Conservation (phyloP, 495 filamentous ascomycete genomes). For the Daldinia concentrica region DNA sequence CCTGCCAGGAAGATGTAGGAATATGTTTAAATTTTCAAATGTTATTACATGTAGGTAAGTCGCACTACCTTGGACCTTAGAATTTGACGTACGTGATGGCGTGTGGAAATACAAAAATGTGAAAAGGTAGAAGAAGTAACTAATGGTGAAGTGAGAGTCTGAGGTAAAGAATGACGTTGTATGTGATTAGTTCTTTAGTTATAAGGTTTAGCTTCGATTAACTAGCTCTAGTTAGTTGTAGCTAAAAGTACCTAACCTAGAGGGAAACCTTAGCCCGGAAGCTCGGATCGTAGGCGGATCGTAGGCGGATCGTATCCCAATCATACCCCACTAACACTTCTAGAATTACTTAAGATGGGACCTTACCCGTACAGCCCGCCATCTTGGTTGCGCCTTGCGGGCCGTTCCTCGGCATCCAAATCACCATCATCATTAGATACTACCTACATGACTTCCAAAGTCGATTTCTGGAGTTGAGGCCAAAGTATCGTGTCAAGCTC, state of each 20-base stretch:
- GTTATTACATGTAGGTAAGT: too few species aligned
- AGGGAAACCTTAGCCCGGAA: not conserved
- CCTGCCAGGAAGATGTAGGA: not conserved
- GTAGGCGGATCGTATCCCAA: not conserved
- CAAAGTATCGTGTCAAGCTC: not conserved
- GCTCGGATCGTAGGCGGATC: not conserved
- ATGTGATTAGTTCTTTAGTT: too few species aligned
- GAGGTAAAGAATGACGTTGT: conserved; percentile 1
- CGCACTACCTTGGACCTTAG: too few species aligned
- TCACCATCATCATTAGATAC: not conserved
- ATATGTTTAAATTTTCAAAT: not conserved
- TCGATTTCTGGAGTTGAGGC: not conserved
- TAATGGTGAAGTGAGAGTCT: not conserved
- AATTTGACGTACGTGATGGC: not conserved
- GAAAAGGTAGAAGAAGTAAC: too few species aligned
- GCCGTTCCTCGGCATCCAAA: conserved; percentile 2
- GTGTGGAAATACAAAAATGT: not conserved
- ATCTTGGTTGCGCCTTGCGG: not conserved
- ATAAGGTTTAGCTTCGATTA: not conserved
- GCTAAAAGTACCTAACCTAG: not conserved
- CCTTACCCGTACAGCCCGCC: not conserved
- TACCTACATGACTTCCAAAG: not conserved
- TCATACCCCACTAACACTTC: not conserved
- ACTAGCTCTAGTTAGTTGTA: not conserved
- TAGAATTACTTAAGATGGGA: not conserved